Base-by-base conservation (phyloP, 164 flowering plant species). In the Stephania cephalantha region DNA sequence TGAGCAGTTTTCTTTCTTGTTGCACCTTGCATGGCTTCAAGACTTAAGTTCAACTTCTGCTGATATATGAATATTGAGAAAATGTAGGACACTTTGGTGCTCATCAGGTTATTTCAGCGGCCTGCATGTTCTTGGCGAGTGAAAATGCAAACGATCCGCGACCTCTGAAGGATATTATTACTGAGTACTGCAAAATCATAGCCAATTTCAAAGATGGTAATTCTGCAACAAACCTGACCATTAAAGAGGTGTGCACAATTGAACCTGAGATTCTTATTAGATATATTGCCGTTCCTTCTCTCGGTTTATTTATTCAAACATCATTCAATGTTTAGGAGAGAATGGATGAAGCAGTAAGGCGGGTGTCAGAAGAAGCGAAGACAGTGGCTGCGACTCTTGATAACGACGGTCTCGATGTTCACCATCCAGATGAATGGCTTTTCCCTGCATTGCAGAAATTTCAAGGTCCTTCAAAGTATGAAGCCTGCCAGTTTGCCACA, bases 141-240 rank as follows among this genome's bases (percentile, higher is more conserved):
- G 90, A 92, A 76, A 93, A 89, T 50, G 97, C 89, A 83, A 95
- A 92, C 83, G 89, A 94, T 75, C 97, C 97, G 66, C 87, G 93
- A 12, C 92, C 92, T 7, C 75, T 90, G 63, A 90, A 89, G 80
- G 97, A 92, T 85, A 92, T 90, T 46, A 88, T 92, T 71, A 75
- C 90, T 70, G 95, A 89, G 66, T 88, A 95, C 46, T 92, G 85
- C 77, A 95, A 90, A 75, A 92, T 92, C 42, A 86, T 90, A 58
- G 77, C 89, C 76, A 90, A 88, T 35, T 35, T 35, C 78, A 90
- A 88, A 81, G 93, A 92, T 81, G 90, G 91, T n/a, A n/a, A n/a
- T 72, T 82, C 85, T 76, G 91, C 95, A 7, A 81, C 84, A 11
- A 91, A 88, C 76, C 89, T 85, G 83, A 88, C 90, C 73, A 92